phyloP scores from a whole-genome alignment of 1,284 basidiomycete species.

The Rhodotorula sp. region DNA sequence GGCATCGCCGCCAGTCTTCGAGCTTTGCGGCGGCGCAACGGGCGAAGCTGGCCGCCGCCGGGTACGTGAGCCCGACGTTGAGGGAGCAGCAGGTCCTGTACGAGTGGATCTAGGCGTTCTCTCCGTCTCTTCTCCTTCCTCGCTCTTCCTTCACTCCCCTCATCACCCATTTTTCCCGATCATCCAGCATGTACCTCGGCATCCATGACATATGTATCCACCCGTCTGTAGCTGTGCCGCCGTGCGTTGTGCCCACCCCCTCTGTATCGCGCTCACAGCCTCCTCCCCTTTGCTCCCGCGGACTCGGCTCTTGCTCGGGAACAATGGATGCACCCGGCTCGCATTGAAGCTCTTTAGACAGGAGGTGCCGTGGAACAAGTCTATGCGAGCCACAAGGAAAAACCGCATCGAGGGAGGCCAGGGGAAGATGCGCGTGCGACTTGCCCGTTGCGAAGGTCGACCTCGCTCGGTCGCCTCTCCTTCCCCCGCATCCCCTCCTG shows the following conservation, averaged over 20 bases:
- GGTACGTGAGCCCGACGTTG: not conserved
- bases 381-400: no score
- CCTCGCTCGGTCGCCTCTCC: not conserved
- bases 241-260: not conserved
- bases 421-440: no score
- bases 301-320: no score
- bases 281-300: no score
- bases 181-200: not conserved
- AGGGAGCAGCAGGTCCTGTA: conserved; percentile 4
- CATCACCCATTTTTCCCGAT: no score
- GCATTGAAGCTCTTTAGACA: no score
- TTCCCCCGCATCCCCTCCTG: no score
- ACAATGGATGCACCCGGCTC: no score
- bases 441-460: not conserved
- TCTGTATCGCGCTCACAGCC: not conserved
- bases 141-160: not conserved
- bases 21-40: conserved; percentile 25
- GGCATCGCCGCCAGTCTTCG: conserved; percentile 5
- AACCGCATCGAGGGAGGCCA: no score
- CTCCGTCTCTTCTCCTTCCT: not conserved
- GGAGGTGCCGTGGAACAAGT: no score
- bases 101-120: conserved; percentile 22
- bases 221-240: not conserved
- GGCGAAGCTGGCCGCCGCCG: not conserved
- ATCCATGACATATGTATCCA: not conserved